A percentile compares a stretch with the other conserved stretches of the same genome.
Conservation (phyloP, 2,329 filamentous ascomycete genomes). For the Xylariaceae sp. region DNA sequence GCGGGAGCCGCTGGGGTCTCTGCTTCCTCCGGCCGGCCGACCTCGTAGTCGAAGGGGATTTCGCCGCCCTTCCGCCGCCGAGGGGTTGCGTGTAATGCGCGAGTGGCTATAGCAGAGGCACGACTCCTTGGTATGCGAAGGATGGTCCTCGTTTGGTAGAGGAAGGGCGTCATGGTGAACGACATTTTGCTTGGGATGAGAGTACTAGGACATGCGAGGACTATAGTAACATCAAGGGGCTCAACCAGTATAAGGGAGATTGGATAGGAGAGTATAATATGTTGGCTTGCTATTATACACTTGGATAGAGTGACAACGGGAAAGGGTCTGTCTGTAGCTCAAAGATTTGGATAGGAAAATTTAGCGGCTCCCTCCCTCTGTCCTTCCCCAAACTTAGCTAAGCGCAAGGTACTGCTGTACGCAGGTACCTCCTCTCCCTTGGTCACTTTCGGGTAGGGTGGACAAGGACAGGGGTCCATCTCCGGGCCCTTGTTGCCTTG, state of each 20-base stretch:
- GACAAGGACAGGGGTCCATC: too few species aligned
- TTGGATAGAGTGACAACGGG: neutral
- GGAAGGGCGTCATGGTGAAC: conserved; percentile 55
- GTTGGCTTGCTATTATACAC: neutral
- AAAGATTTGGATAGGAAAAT: too few species aligned
- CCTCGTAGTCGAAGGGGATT: conserved; percentile 50
- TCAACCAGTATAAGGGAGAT: neutral
- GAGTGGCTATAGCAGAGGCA: conserved; percentile 19
- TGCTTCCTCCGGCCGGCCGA: conserved; percentile 21
- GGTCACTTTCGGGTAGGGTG: too few species aligned
- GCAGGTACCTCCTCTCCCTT: too few species aligned
- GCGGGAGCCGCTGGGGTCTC: conserved; percentile 21
- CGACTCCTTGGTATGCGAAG: conserved; percentile 31
- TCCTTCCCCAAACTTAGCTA: too few species aligned
- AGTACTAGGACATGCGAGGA: too few species aligned
- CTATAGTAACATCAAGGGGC: too few species aligned
- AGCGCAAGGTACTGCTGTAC: too few species aligned
- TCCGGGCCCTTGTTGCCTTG: too few species aligned
- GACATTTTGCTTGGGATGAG: conserved; percentile 33
- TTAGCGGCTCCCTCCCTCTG: neutral
- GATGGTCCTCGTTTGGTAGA: conserved; percentile 67
- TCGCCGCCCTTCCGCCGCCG: conserved; percentile 25
- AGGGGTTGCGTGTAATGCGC: conserved; percentile 21
- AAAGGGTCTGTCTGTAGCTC: too few species aligned
- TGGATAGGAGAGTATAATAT: neutral